phyloP scores from a whole-genome alignment of 192 early-diverging fungal species.

The Dissophora ornata region DNA sequence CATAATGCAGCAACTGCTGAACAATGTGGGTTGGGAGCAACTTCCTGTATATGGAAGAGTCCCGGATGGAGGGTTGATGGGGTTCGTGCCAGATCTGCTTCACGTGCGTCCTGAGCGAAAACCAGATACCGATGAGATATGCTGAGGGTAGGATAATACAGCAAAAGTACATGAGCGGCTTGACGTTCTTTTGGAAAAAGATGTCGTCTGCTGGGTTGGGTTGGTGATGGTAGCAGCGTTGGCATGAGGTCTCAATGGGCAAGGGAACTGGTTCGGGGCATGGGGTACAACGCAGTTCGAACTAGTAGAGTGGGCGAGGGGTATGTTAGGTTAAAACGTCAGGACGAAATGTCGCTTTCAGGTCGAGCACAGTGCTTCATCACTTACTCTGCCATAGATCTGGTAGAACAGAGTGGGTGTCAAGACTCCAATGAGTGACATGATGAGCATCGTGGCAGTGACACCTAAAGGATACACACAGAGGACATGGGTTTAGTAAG shows the following conservation, averaged over 20 bases:
- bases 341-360: background rate
- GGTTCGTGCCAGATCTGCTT: slow-evolving; percentile 76
- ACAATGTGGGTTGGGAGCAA: slow-evolving; percentile 61
- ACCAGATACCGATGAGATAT: slow-evolving; percentile 92
- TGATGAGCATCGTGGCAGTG: slow-evolving; percentile 93
- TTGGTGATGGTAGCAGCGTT: slow-evolving; percentile 72
- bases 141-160: slow-evolving; percentile 56
- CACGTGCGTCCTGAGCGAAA: slow-evolving; percentile 93
- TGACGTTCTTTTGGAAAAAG: slow-evolving; percentile 82
- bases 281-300: slow-evolving; percentile 46
- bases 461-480: slow-evolving; percentile 69
- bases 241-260: slow-evolving; percentile 55
- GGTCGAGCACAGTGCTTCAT: too few species aligned
- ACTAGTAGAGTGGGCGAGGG: slow-evolving; percentile 7
- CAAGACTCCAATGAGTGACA: slow-evolving; percentile 92
- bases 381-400: slow-evolving; percentile 79
- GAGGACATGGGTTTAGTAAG: too few species aligned
- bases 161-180: slow-evolving; percentile 90
- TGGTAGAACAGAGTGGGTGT: slow-evolving; percentile 96
- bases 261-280: slow-evolving; percentile 30
- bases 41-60: slow-evolving; percentile 58
- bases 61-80: slow-evolving; percentile 46
- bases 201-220: slow-evolving; percentile 79
- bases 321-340: background rate
- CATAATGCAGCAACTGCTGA: slow-evolving; percentile 56